Base-by-base conservation (phyloP, 1,284 basidiomycete species). In the Sphaerobolus stellatus region DNA sequence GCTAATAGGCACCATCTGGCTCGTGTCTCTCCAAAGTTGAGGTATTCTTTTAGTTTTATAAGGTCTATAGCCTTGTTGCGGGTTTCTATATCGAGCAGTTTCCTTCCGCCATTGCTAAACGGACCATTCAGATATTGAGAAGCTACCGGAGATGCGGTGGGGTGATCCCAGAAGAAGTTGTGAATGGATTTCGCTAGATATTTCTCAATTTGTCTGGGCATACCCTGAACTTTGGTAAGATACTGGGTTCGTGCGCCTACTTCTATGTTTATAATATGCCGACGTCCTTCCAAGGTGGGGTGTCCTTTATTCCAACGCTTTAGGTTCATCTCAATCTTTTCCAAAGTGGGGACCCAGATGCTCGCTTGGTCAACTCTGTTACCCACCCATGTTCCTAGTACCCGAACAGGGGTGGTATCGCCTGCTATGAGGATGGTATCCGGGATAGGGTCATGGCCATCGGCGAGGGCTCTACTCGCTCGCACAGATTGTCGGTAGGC, bases 381-480 rank as follows among this genome's bases (percentile, higher is more conserved):
- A 0, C 70, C 68, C 0, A 69, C 33, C 56, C 62, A 68, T 0
- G 64, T 65, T 0, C 71, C 70, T 0, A 73, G 62, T 4, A 60
- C 59, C 1, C 69, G 34, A 0, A 61, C 56, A 0, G 63, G 34
- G 4, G 62, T 58, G 0, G 65, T 63, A 13, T 71, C 69, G 2
- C 33, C 6, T 0, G 62, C 58, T 0, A 71, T 61, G 2, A 48
- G 27, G 0, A 65, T 60, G 0, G 40, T 5, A 6, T 50, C 20
- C 0, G 49, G 25, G 2, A 59, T 2, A 1, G 14, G 4, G 0
- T 5, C 1, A 18, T 57, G 25, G 0, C 43, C 7, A 3, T 5
- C 22, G 7, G 5, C 24, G 6, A 59, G 28, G 18, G 22, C 30
- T 1, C 56, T 20, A 3, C 22, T 53, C 25, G 22, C 14, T 9